Evolutionary conservation across 805 yeast genomes (phyloP).

Genomic region (Sungouiozyma intestinalis): DNA sequence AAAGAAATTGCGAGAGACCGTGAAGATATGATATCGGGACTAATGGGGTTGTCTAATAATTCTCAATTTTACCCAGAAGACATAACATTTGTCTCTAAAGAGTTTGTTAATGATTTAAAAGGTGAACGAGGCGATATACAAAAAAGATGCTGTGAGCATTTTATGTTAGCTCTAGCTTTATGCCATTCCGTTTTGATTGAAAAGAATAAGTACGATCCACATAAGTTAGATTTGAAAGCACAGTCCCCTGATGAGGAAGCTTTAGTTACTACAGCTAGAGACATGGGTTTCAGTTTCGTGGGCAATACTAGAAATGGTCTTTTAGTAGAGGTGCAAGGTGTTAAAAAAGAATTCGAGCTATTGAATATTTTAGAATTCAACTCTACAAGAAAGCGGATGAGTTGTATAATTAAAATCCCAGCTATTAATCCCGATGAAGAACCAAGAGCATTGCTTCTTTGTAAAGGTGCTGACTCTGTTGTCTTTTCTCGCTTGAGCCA

Average conservation of each 20-base stretch:
- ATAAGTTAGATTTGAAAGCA: conserved; percentile 50
- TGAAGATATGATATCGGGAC: conserved; percentile 42
- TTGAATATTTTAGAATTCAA: conserved; percentile 68
- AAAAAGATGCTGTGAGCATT: conserved; percentile 53
- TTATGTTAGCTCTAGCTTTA: conserved; percentile 64
- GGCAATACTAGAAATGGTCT: conserved; percentile 60
- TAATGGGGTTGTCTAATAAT: conserved; percentile 32
- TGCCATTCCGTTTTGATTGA: conserved; percentile 76
- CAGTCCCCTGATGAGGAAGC: conserved; percentile 90
- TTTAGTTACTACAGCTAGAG: conserved; percentile 71
- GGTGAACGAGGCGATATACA: conserved; percentile 40
- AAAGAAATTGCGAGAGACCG: conserved; percentile 47
- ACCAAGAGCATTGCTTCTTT: conserved; percentile 54
- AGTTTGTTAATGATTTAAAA: conserved; percentile 48
- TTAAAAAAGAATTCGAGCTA: conserved; percentile 58
- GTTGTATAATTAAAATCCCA: conserved; percentile 67
- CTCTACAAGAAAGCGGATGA: conserved; percentile 81
- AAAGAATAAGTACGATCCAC: conserved; percentile 49
- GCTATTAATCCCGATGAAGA: conserved; percentile 33
- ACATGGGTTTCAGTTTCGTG: conserved; percentile 59
- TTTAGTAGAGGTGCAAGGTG: conserved; percentile 59
- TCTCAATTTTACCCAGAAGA: conserved; percentile 44
- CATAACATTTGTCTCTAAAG: conserved; percentile 58
- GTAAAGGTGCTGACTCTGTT: conserved; percentile 82
- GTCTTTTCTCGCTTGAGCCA: conserved; percentile 55